Conservation (phyloP, 768 basidiomycete species). For the Calocera cornea region DNA sequence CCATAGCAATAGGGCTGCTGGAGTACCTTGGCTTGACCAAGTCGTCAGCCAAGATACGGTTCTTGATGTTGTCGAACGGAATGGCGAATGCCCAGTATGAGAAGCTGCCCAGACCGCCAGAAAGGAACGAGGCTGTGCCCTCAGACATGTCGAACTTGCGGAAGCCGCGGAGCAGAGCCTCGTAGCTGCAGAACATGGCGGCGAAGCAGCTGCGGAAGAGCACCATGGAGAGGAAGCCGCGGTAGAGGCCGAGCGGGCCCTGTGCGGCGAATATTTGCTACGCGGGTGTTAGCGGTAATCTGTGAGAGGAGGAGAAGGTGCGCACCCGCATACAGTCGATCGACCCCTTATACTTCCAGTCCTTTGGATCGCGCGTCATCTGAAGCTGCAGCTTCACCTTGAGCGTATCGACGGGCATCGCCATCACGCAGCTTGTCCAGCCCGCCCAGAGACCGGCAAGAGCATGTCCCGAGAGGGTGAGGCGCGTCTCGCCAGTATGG, state of each 20-base stretch:
- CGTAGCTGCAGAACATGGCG: slow-evolving; percentile 64
- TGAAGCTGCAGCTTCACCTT: slow-evolving; percentile 69
- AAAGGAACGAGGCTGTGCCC: slow-evolving; percentile 47
- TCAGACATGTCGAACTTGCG: slow-evolving; percentile 37
- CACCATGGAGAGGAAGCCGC: slow-evolving; percentile 59
- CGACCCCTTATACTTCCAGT: slow-evolving; percentile 47
- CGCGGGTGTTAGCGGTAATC: slow-evolving; percentile 24
- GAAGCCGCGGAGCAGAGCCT: slow-evolving; percentile 27
- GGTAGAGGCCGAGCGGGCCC: slow-evolving; percentile 57
- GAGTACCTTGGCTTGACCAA: slow-evolving; percentile 18
- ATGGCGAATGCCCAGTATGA: slow-evolving; percentile 56
- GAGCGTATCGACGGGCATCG: slow-evolving; percentile 65
- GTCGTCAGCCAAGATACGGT: slow-evolving; percentile 55
- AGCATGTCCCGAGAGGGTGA: slow-evolving; percentile 52
- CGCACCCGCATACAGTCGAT: slow-evolving; percentile 35
- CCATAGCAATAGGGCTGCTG: slow-evolving; percentile 23
- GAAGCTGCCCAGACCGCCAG: slow-evolving; percentile 50
- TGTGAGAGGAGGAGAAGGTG: slow-evolving; percentile 12
- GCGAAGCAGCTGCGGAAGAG: slow-evolving; percentile 63
- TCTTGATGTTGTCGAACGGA: slow-evolving; percentile 72
- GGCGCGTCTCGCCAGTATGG: slow-evolving; percentile 30
- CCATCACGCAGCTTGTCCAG: slow-evolving; percentile 53
- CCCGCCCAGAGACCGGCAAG: slow-evolving; percentile 56
- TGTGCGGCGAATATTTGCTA: slow-evolving; percentile 48
- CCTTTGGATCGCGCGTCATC: slow-evolving; percentile 36